Conservation (phyloP, 768 basidiomycete species). For the Leccinum barrowsii region DNA sequence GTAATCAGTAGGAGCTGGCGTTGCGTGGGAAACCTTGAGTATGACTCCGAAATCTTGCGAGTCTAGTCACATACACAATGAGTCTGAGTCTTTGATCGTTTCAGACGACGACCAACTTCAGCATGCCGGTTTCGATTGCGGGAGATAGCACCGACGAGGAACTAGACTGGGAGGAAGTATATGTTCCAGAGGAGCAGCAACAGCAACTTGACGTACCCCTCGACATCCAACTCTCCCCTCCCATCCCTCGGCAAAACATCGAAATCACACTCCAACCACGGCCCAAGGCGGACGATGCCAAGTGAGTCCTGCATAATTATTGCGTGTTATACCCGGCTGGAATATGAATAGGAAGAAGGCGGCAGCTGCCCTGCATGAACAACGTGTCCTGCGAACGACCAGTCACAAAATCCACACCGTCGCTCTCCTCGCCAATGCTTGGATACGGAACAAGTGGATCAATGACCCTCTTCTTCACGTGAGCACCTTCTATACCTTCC, state of each 20-base stretch:
- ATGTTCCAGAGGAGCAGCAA: conserved; percentile 41
- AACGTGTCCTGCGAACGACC: conserved; percentile 71
- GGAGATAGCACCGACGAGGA: conserved; percentile 55
- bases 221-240: conserved; percentile 24
- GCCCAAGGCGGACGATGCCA: conserved; percentile 37
- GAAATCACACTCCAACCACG: conserved; percentile 68
- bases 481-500: conserved; percentile 21
- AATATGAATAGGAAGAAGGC: conserved; percentile 42
- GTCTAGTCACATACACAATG: conserved; percentile 13
- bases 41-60: conserved; percentile 15
- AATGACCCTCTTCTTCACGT: conserved; percentile 85
- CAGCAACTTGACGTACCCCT: conserved; percentile 15
- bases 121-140: conserved; percentile 17
- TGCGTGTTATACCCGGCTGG: conserved; percentile 14
- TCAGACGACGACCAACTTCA: conserved; percentile 4
- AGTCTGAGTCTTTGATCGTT: conserved; percentile 3
- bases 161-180: conserved; percentile 79
- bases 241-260: conserved; percentile 45
- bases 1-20: too few relatives aligned
- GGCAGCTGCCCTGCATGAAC: conserved; percentile 47
- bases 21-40: too few relatives aligned
- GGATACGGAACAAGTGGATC: conserved; percentile 76
- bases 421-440: conserved; percentile 70
- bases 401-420: conserved; percentile 90
- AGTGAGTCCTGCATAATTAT: conserved; percentile 37